phyloP scores from a whole-genome alignment of 495 filamentous ascomycete genomes.

The Trichoderma virens region DNA sequence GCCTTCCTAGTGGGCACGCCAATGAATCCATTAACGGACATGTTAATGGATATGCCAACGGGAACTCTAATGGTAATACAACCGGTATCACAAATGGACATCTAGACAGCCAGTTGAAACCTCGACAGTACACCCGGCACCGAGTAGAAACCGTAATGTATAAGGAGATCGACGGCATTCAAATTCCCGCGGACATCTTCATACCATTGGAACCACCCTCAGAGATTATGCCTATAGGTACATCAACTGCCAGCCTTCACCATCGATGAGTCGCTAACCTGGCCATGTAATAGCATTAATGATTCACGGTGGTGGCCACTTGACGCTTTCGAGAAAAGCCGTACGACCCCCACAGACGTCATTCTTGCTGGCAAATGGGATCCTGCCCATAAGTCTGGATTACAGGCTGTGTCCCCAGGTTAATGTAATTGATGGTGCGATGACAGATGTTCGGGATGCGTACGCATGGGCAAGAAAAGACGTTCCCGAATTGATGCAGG shows the following conservation, averaged over 20 bases:
- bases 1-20: background rate
- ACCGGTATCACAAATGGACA: background rate
- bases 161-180: constrained; percentile 1
- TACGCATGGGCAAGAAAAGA: constrained; percentile 34
- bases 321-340: constrained; percentile 39
- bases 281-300: constrained; percentile 36
- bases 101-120: background rate
- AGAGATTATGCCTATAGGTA: constrained; percentile 4
- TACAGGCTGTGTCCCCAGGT: constrained; percentile 51
- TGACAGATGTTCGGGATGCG: constrained; percentile 42
- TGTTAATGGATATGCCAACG: background rate
- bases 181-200: constrained; percentile 17
- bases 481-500: constrained; percentile 25
- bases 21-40: background rate
- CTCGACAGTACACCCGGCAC: background rate
- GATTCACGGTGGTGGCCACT: constrained; percentile 50
- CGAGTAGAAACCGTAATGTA: constrained; percentile 11
- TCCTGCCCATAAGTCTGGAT: constrained; percentile 48
- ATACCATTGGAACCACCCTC: constrained; percentile 19
- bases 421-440: constrained; percentile 39
- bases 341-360: constrained; percentile 35
- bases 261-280: background rate
- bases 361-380: constrained; percentile 30
- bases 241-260: background rate
- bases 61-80: background rate